Base-by-base conservation (phyloP, 768 basidiomycete species). In the Boletus pseudo-olivaceus region DNA sequence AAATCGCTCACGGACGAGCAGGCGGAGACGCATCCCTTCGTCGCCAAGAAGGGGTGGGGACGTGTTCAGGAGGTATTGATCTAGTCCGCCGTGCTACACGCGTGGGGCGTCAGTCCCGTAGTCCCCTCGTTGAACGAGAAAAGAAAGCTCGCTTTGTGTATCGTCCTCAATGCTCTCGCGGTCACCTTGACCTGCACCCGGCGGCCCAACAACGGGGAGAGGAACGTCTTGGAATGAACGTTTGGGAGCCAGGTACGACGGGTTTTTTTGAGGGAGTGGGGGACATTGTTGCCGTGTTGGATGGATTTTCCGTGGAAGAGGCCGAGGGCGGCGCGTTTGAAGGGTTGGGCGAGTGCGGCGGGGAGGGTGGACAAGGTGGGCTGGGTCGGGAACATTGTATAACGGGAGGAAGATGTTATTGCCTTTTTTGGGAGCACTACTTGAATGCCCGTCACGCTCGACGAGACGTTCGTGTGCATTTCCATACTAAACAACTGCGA, bases 161-260 rank as follows among this genome's bases (percentile, higher is more conserved):
- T 90, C 8, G 88, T 91, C 69, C 80, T 82, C 64, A 95, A 67
- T 4, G 90, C 90, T 27, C 87, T 73, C 29, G 88, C 82, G 1
- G 91, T 90, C 49, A 93, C 70, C 63, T 90, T 90, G 27, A 93
- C 72, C 47, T 76, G 75, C 5, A 95, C 64, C 41, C 73, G 73
- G 47, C 77, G 69, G 30, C 78, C 82, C 34, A 93, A 70, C 8
- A 82, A 71, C 14, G 88, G 85, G 12, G 88, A 92, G 58, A 74
- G 79, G 42, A 93, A 62, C 2, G 84, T 81, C 70, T 93, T 93
- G 47, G 75, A 74, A 60, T 93, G 91, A 23, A 93, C 79, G 71
- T 95, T 95, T 34, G 93, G 93, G 11, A 92, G 76, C 93, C 93
- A 95, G 41, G 87, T 81, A 38, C 93, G 78, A 47, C 88, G 85